These are phyloP conservation scores for Paratinospora sagittata DNA, from an alignment of 164 flowering plant species.

Conservation along the genomic window DNA sequence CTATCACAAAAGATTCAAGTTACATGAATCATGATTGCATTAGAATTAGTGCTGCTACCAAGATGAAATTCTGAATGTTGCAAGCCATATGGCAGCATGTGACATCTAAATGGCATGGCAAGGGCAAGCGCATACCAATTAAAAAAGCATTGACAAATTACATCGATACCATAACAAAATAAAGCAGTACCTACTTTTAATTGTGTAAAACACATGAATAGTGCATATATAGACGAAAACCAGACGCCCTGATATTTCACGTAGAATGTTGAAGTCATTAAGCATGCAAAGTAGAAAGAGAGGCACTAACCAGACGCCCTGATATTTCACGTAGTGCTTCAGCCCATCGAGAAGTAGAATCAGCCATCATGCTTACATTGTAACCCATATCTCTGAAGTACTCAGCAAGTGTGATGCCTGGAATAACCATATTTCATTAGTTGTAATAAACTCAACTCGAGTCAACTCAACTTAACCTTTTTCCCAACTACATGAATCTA, in stretches of 20 bases:
- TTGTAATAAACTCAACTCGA: not conserved
- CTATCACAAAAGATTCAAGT: too few relatives aligned
- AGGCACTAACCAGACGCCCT: conserved; percentile 78
- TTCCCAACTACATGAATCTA: too few relatives aligned
- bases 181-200: not conserved
- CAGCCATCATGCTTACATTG: conserved; percentile 95
- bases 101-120: not conserved
- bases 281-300: not conserved
- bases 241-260: too few relatives aligned
- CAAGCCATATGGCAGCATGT: not conserved
- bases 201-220: not conserved
- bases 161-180: not conserved
- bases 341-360: conserved; percentile 99
- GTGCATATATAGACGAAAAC: not conserved
- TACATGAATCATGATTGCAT: too few relatives aligned
- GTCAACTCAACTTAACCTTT: too few relatives aligned
- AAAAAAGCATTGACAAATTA: not conserved
- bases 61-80: too few relatives aligned
- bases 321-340: conserved; percentile 99
- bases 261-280: not conserved
- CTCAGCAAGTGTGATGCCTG: conserved; percentile 88
- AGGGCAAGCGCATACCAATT: not conserved
- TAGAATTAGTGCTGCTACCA: too few relatives aligned
- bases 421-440: conserved; percentile 1
- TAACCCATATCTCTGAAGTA: conserved; percentile 38